A percentile compares a stretch with the other conserved stretches of the same genome.
phyloP scores from a whole-genome alignment of 1,139 yeast genomes.

The Saccharomycopsis crataegensis region DNA sequence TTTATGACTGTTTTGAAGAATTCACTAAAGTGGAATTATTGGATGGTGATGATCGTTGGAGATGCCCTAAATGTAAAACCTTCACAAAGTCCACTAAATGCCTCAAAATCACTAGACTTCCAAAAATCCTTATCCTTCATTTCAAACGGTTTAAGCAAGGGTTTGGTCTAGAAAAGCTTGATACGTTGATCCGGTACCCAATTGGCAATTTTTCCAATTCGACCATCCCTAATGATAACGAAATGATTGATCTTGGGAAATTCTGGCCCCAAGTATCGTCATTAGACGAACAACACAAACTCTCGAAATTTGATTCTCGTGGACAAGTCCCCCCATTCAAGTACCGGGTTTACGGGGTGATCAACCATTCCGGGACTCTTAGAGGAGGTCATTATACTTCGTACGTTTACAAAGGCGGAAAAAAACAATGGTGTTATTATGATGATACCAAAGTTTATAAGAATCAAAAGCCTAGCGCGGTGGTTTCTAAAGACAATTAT shows the following conservation, averaged over 20 bases:
- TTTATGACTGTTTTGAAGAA: slow-evolving; percentile 62
- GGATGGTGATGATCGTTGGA: slow-evolving; percentile 84
- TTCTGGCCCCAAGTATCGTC: slow-evolving; percentile 64
- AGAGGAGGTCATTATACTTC: slow-evolving; percentile 93
- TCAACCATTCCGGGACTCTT: slow-evolving; percentile 78
- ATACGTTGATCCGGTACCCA: slow-evolving; percentile 57
- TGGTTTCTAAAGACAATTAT: slow-evolving; percentile 60
- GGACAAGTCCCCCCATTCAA: slow-evolving; percentile 77
- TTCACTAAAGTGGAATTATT: slow-evolving; percentile 62
- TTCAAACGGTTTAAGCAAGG: slow-evolving; percentile 62
- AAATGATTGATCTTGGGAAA: slow-evolving; percentile 38
- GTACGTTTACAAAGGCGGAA: slow-evolving; percentile 57
- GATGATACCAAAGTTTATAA: slow-evolving; percentile 59
- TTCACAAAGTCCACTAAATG: slow-evolving; percentile 62
- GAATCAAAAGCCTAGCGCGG: slow-evolving; percentile 32
- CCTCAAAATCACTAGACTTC: slow-evolving; percentile 63
- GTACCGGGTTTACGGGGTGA: slow-evolving; percentile 76
- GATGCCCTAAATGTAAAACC: slow-evolving; percentile 72
- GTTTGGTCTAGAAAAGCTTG: slow-evolving; percentile 47
- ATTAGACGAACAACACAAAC: slow-evolving; percentile 37
- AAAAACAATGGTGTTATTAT: slow-evolving; percentile 64
- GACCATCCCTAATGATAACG: neutral
- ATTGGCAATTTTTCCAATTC: slow-evolving; percentile 24
- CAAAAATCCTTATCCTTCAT: slow-evolving; percentile 65
- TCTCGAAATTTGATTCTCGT: slow-evolving; percentile 53